Conservation (phyloP, 208 protist species). For the Trypanosoma mega region DNA sequence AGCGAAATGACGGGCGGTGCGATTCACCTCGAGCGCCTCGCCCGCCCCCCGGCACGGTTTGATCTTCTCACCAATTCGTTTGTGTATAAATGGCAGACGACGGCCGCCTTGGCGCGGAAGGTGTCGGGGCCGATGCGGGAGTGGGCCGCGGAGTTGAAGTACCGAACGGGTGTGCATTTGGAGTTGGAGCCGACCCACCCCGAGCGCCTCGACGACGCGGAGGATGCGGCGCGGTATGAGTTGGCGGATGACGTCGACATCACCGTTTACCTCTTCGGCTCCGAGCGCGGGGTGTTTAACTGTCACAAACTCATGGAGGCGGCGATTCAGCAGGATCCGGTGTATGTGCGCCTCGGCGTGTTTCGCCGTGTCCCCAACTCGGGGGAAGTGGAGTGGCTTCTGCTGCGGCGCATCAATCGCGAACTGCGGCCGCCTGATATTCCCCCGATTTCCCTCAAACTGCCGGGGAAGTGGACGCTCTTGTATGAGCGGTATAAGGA, state of each 20-base stretch:
- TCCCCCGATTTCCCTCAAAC: conserved; percentile 88
- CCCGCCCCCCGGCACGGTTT: conserved; percentile 71
- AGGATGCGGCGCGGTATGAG: conserved; percentile 53
- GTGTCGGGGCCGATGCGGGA: conserved; percentile 87
- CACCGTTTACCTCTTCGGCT: conserved; percentile 89
- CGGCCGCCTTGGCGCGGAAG: conserved; percentile 66
- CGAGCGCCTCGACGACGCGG: conserved; percentile 31
- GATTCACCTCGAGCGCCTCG: conserved; percentile 62
- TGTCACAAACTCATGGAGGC: conserved; percentile 87
- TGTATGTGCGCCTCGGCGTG: conserved; percentile 84
- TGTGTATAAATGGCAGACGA: conserved; percentile 87
- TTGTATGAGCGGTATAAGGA: conserved; percentile 89
- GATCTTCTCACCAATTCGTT: conserved; percentile 89
- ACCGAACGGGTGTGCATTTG: conserved; percentile 86
- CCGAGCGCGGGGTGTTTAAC: conserved; percentile 85
- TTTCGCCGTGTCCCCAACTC: conserved; percentile 64
- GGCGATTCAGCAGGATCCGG: conserved; percentile 70
- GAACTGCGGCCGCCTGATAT: conserved; percentile 88
- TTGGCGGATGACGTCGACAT: conserved; percentile 86
- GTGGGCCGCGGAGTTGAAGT: conserved; percentile 90
- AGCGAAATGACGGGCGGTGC: not conserved
- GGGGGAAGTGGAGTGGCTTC: conserved; percentile 77
- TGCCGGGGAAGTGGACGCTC: conserved; percentile 89
- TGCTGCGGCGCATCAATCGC: conserved; percentile 89
- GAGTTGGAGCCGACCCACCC: conserved; percentile 82